These are phyloP conservation scores for Podospora tetraspora DNA, from an alignment of 495 filamentous ascomycete genomes.

Conservation along the genomic window DNA sequence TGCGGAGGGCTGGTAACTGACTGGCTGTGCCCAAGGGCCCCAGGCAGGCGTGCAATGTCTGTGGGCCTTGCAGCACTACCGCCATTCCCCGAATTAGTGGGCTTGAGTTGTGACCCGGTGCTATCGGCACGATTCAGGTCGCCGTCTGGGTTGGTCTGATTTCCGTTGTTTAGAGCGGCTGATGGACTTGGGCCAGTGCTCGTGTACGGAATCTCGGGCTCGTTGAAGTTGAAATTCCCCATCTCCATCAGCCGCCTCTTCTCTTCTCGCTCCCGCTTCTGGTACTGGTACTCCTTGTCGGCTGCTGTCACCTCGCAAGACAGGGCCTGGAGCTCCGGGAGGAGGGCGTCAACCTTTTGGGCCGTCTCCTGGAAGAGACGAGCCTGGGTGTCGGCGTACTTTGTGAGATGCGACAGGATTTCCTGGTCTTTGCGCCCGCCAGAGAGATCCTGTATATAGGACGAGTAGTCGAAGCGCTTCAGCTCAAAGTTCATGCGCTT, in stretches of 20 bases:
- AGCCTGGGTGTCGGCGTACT: slow-evolving; percentile 88
- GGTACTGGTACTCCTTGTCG: slow-evolving; percentile 92
- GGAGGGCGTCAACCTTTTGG: slow-evolving; percentile 79
- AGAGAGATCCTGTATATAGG: slow-evolving; percentile 98
- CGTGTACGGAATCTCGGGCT: slow-evolving; percentile 53
- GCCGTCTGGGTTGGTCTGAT: slow-evolving; percentile 48
- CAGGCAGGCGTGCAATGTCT: slow-evolving; percentile 43
- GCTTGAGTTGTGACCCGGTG: slow-evolving; percentile 59
- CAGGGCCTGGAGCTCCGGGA: slow-evolving; percentile 90
- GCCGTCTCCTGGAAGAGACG: slow-evolving; percentile 73
- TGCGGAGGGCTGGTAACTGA: slow-evolving; percentile 46
- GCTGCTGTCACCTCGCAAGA: slow-evolving; percentile 82
- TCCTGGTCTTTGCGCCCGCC: slow-evolving; percentile 97
- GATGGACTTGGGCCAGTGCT: slow-evolving; percentile 20
- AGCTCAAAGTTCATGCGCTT: slow-evolving; percentile 93
- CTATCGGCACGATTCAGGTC: slow-evolving; percentile 69
- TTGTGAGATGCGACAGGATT: slow-evolving; percentile 90
- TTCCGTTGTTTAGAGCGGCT: slow-evolving; percentile 36
- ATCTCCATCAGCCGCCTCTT: slow-evolving; percentile 86
- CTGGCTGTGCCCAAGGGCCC: slow-evolving; percentile 32
- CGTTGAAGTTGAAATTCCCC: slow-evolving; percentile 72
- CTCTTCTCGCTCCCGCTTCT: slow-evolving; percentile 87
- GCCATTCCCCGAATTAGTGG: slow-evolving; percentile 33
- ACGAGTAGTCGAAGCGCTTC: slow-evolving; percentile 97
- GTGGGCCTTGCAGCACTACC: slow-evolving; percentile 21